Conservation (phyloP, 805 yeast genomes). For the Kuraishia piskuri region DNA sequence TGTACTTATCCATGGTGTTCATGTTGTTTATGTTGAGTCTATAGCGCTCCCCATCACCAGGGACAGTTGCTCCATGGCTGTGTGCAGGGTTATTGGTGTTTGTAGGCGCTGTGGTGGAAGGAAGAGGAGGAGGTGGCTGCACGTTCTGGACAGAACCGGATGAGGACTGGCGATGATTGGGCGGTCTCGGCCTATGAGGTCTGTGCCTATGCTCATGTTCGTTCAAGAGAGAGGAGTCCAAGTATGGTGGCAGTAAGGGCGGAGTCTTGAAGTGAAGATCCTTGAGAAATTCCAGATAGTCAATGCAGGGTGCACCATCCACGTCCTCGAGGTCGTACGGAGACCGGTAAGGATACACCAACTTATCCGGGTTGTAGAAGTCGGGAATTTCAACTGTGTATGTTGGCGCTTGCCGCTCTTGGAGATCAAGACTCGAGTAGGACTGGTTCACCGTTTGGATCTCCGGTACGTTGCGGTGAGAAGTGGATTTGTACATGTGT, state of each 20-base stretch:
- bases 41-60: constrained; percentile 21
- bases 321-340: constrained; percentile 26
- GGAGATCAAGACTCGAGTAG: constrained; percentile 1
- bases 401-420: not conserved
- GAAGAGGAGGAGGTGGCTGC: not conserved
- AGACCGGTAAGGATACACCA: constrained; percentile 22
- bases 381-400: constrained; percentile 26
- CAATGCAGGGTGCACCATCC: constrained; percentile 20
- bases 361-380: constrained; percentile 19
- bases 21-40: constrained; percentile 25
- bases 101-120: not conserved
- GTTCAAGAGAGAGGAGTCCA: constrained; percentile 27
- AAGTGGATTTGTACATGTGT: not conserved
- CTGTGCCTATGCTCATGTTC: constrained; percentile 11
- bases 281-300: constrained; percentile 24
- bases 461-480: not conserved
- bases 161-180: not conserved
- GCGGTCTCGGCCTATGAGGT: not conserved
- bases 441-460: not conserved
- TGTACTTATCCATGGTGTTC: constrained; percentile 27
- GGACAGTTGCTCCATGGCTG: not conserved
- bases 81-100: not conserved
- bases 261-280: constrained; percentile 22
- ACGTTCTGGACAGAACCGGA: not conserved
- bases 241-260: constrained; percentile 28